These are phyloP conservation scores for Taxawa tesnikishii DNA, from an alignment of 2,329 filamentous ascomycete genomes.

Conservation along the genomic window DNA sequence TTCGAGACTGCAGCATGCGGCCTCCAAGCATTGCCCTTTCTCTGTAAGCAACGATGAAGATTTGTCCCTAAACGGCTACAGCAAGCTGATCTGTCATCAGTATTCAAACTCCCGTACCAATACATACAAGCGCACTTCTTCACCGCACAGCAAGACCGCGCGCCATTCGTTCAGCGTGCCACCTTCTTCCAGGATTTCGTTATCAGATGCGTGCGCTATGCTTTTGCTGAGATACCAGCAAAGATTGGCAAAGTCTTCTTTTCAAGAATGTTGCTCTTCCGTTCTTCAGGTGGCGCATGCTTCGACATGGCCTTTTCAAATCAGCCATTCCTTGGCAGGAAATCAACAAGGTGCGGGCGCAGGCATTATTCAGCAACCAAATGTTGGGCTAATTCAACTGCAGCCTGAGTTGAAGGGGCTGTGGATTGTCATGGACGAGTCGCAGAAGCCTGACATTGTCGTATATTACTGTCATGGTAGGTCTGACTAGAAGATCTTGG, in stretches of 20 bases:
- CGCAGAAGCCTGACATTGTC: conserved; percentile 57
- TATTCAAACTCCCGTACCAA: conserved; percentile 44
- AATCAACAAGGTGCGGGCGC: conserved; percentile 35
- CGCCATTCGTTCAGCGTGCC: conserved; percentile 56
- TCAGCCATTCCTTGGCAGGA: conserved; percentile 55
- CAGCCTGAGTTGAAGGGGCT: conserved; percentile 38
- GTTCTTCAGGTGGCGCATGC: conserved; percentile 63
- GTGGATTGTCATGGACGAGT: conserved; percentile 54
- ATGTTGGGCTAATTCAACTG: no score
- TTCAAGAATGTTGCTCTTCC: conserved; percentile 60
- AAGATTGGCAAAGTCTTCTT: conserved; percentile 65
- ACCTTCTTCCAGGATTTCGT: conserved; percentile 67
- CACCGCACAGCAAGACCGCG: conserved; percentile 29
- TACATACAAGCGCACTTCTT: conserved; percentile 49
- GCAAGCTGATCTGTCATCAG: no score
- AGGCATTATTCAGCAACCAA: no score
- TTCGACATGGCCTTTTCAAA: conserved; percentile 55
- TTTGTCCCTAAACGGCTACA: not conserved
- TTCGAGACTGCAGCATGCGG: conserved; percentile 45
- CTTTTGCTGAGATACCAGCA: conserved; percentile 59
- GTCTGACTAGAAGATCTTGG: conserved; percentile 13
- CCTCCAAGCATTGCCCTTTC: conserved; percentile 54
- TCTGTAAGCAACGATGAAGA: conserved; percentile 39
- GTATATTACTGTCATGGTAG: conserved; percentile 70
- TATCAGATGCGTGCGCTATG: conserved; percentile 65